Conservation (phyloP, 768 basidiomycete genomes). For the Postia placenta region DNA sequence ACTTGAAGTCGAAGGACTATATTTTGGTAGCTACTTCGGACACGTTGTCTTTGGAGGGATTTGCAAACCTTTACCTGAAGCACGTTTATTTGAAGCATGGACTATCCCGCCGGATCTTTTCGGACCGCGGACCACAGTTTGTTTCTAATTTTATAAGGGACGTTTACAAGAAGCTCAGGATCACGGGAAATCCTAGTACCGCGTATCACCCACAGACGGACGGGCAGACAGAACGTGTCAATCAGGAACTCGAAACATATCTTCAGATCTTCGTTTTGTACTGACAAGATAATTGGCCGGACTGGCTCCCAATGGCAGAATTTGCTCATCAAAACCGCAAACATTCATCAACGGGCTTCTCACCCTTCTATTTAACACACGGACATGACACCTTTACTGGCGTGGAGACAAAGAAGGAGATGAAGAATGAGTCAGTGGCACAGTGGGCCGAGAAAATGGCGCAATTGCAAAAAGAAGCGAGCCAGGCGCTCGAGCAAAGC, state of each 20-base stretch:
- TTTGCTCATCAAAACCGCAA: constrained; percentile 19
- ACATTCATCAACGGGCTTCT: constrained; percentile 24
- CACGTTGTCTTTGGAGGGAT: constrained; percentile 2
- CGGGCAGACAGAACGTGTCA: constrained; percentile 30
- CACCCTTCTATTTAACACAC: constrained; percentile 9
- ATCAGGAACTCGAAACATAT: constrained; percentile 32
- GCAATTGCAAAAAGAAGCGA: constrained; percentile 28
- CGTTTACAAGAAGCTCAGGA: not conserved
- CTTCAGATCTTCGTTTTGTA: constrained; percentile 25
- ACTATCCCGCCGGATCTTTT: constrained; percentile 9
- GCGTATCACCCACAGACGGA: constrained; percentile 41
- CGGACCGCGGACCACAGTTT: constrained; percentile 12
- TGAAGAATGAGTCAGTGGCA: constrained; percentile 24
- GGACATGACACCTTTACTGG: constrained; percentile 21
- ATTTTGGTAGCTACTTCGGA: constrained; percentile 8
- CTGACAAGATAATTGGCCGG: constrained; percentile 34
- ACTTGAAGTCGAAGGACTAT: constrained; percentile 5
- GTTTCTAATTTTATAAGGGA: constrained; percentile 4
- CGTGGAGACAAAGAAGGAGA: constrained; percentile 22
- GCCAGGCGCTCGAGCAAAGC: constrained; percentile 27
- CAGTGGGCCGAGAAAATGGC: constrained; percentile 14
- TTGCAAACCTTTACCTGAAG: constrained; percentile 11
- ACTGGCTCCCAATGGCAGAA: constrained; percentile 31
- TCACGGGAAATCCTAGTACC: constrained; percentile 20
- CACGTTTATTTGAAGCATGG: constrained; percentile 9